phyloP scores from a whole-genome alignment of 805 yeast genomes.

The Wilhelminamyces savonicus region DNA sequence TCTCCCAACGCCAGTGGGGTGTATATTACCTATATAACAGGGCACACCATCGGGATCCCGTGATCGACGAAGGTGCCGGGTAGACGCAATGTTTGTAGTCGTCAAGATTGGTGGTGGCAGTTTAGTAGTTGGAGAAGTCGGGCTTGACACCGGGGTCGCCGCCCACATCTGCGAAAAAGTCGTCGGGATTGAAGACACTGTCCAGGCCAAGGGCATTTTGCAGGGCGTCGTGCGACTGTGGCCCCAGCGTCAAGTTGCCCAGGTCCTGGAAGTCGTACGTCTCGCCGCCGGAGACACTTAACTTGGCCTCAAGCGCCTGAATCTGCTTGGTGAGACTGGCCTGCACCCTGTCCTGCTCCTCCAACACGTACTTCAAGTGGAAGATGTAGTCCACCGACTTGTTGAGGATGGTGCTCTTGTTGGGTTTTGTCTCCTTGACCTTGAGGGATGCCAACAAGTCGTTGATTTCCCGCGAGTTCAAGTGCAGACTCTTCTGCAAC shows the following conservation, averaged over 20 bases:
- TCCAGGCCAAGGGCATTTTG: not conserved
- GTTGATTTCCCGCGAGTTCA: slow-evolving; percentile 25
- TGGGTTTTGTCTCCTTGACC: slow-evolving; percentile 67
- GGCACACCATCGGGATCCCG: no score
- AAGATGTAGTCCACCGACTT: slow-evolving; percentile 76
- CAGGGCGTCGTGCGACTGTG: not conserved
- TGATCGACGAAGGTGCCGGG: no score
- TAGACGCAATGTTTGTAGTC: no score
- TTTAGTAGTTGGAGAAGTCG: slow-evolving; percentile 1
- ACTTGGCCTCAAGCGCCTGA: slow-evolving; percentile 6
- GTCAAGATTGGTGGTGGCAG: no score
- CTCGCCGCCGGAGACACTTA: not conserved
- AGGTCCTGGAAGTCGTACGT: not conserved
- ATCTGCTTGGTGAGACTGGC: slow-evolving; percentile 28
- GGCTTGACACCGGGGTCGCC: slow-evolving; percentile 2
- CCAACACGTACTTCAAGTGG: slow-evolving; percentile 56
- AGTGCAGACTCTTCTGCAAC: slow-evolving; percentile 26
- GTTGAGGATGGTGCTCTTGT: slow-evolving; percentile 71
- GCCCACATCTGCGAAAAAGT: slow-evolving; percentile 15
- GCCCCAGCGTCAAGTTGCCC: not conserved
- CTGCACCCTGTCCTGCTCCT: slow-evolving; percentile 46
- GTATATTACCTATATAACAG: no score
- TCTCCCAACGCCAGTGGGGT: no score
- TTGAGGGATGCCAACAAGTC: slow-evolving; percentile 34
- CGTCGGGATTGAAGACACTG: slow-evolving; percentile 14